phyloP scores from a whole-genome alignment of 2,329 filamentous ascomycete genomes.

The Tolypocladium amazonense region DNA sequence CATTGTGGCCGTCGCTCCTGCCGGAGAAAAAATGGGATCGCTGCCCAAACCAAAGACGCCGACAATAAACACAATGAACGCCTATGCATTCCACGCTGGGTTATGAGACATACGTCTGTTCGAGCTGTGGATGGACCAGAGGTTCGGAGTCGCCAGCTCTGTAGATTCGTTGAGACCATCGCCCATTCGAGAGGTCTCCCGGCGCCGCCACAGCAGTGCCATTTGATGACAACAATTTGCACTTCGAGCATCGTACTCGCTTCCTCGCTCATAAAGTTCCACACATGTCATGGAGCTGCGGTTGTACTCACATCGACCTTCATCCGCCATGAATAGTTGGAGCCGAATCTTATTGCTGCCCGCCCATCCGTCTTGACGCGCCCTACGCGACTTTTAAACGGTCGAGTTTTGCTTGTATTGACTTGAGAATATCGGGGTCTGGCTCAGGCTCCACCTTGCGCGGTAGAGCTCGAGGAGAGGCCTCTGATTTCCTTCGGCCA shows the following conservation, averaged over 20 bases:
- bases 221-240: not conserved
- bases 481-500: slow-evolving; percentile 45
- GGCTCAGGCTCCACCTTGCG: slow-evolving; percentile 50
- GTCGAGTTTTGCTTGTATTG: slow-evolving; percentile 45
- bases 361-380: not conserved
- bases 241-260: not conserved
- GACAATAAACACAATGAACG: not conserved
- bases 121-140: not conserved
- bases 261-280: not conserved
- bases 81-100: not conserved
- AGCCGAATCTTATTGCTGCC: not conserved
- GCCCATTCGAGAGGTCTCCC: not conserved
- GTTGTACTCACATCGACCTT: not conserved
- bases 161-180: not conserved
- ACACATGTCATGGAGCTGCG: not conserved
- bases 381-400: slow-evolving; percentile 25
- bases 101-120: not conserved
- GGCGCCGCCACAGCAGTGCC: not conserved
- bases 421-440: slow-evolving; percentile 48
- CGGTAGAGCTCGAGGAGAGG: slow-evolving; percentile 47
- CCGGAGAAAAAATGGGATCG: not conserved
- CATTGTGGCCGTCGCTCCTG: not conserved
- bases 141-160: not conserved
- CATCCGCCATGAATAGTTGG: too few species aligned
- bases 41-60: not conserved